Conservation (phyloP, 2,329 filamentous ascomycete genomes). For the Trichoderma polysporum region DNA sequence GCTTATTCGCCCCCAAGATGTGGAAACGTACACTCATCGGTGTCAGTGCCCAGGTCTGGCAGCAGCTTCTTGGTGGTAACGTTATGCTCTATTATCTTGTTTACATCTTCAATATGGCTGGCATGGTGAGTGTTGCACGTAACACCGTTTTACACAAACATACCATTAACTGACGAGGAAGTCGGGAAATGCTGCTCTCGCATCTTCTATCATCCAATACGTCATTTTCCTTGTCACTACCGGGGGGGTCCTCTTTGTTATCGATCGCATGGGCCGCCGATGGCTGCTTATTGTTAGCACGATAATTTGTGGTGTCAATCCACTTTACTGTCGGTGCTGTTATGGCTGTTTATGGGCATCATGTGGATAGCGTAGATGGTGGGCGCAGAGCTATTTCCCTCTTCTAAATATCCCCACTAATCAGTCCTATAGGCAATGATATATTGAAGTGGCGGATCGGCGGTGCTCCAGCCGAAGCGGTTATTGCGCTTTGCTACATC, state of each 20-base stretch:
- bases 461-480: neutral
- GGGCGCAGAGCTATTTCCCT: neutral
- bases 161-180: neutral
- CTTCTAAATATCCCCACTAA: neutral
- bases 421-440: neutral
- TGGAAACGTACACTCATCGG: slow-evolving; percentile 54
- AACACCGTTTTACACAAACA: neutral
- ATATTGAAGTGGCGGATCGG: slow-evolving; percentile 1
- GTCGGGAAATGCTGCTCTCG: neutral
- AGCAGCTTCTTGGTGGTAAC: slow-evolving; percentile 55
- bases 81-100: slow-evolving; percentile 61
- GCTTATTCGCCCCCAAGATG: slow-evolving; percentile 47
- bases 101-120: slow-evolving; percentile 62
- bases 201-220: neutral
- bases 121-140: slow-evolving; percentile 35
- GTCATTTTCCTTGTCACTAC: neutral
- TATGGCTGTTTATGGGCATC: neutral
- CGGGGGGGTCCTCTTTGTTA: slow-evolving; percentile 39
- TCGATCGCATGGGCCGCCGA: slow-evolving; percentile 27
- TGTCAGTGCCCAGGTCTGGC: slow-evolving; percentile 53
- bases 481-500: slow-evolving; percentile 1
- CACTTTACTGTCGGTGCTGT: neutral
- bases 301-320: neutral
- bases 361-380: slow-evolving; percentile 3
- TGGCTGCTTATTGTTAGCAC: neutral